Evolutionary conservation across 2,329 filamentous ascomycete species (phyloP).

Genomic region (Nemania sp.): DNA sequence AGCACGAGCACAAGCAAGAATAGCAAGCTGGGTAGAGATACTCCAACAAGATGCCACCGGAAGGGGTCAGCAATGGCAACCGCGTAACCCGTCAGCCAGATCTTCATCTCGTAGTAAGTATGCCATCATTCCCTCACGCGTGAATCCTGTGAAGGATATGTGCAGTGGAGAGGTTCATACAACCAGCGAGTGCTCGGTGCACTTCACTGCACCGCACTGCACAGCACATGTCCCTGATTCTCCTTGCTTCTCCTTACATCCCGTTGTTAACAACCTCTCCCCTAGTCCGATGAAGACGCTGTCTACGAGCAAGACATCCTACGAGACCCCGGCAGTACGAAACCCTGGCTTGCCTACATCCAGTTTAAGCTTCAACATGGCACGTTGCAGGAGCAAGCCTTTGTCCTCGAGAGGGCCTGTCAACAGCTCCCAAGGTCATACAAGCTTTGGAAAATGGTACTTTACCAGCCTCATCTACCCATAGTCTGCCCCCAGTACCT

Average conservation of each 20-base stretch:
- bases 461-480: slow-evolving; percentile 25
- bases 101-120: slow-evolving; percentile 53
- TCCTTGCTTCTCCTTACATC: neutral
- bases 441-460: slow-evolving; percentile 97
- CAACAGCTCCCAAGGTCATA: slow-evolving; percentile 89
- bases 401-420: slow-evolving; percentile 88
- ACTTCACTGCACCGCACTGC: too few species aligned
- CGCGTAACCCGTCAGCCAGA: slow-evolving; percentile 47
- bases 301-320: slow-evolving; percentile 96
- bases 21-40: neutral
- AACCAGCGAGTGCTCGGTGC: too few species aligned
- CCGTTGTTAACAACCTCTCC: slow-evolving; percentile 37
- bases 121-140: neutral
- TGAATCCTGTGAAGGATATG: too few species aligned
- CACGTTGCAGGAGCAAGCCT: slow-evolving; percentile 80
- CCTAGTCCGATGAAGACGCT: slow-evolving; percentile 81
- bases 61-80: slow-evolving; percentile 40
- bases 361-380: slow-evolving; percentile 90
- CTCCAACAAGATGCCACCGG: slow-evolving; percentile 39
- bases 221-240: too few species aligned
- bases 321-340: slow-evolving; percentile 81
- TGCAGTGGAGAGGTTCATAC: too few species aligned
- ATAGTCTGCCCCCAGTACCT: slow-evolving; percentile 7
- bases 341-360: slow-evolving; percentile 94
- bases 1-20: neutral